phyloP scores from a whole-genome alignment of 345 rosid species.

The Citrus inodora region DNA sequence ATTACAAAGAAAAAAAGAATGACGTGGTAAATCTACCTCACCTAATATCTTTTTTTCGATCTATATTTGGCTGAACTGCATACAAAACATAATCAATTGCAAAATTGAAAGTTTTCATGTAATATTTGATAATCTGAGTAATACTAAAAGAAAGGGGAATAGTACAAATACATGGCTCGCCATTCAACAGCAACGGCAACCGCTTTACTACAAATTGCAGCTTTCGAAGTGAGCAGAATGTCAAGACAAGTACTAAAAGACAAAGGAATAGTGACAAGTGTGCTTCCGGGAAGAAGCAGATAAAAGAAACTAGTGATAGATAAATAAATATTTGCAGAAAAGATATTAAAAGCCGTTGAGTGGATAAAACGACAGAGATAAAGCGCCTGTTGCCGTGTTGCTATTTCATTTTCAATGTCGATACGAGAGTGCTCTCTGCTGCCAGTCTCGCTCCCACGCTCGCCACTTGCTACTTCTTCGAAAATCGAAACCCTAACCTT shows the following conservation, averaged over 20 bases:
- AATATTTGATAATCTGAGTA: too few relatives aligned
- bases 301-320: background rate
- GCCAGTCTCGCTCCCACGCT: too few relatives aligned
- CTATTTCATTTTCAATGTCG: background rate
- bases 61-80: too few relatives aligned
- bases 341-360: background rate
- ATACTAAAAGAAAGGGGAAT: too few relatives aligned
- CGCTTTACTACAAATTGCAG: background rate
- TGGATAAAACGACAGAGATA: background rate
- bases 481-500: too few relatives aligned
- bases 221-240: background rate
- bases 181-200: background rate
- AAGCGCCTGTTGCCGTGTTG: background rate
- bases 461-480: too few relatives aligned
- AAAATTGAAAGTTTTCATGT: too few relatives aligned
- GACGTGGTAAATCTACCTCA: too few relatives aligned
- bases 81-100: too few relatives aligned
- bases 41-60: too few relatives aligned
- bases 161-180: background rate
- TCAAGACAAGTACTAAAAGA: background rate
- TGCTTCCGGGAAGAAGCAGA: background rate
- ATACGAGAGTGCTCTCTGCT: too few relatives aligned
- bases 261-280: background rate
- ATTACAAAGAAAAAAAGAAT: background rate
- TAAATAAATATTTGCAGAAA: too few relatives aligned